Evolutionary conservation across 345 rosid genomes (phyloP), one percentile per base, ranked within the genome.

Genomic region (Turnera subulata): DNA sequence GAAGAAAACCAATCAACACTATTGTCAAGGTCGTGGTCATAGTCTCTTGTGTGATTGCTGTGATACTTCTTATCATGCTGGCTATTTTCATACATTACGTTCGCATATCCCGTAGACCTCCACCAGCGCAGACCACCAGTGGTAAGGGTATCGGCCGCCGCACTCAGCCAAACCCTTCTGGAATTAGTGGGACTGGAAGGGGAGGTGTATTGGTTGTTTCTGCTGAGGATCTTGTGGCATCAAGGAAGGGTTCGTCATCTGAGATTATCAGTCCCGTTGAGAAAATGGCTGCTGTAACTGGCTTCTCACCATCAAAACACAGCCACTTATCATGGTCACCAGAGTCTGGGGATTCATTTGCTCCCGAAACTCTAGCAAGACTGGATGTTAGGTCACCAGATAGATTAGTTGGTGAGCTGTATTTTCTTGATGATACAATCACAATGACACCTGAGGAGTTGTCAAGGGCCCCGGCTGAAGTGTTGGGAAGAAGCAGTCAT

Each of bases 381-480:
- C 78, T 93, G 67, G 97, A 93, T 71, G 96, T 86, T 32, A 73
- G 96, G 50, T 86, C 99, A 44, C 99, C 99, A 0, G 99, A 89
- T 67, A 77, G 81, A 63, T 80, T 93, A 66, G 89, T 81, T 14
- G 97, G 97, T 35, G 97, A 93, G 64, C 83, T 93, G 53, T 78
- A 86, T 58, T 93, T 93, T 81, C 94, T 93, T 29, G 96, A 93
- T 68, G 99, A 87, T 56, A 79, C 96, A 46, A 74, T 93, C 71
- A 75, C 75, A 57, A 59, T 93, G 77, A 85, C 99, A 17, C 97
- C 97, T 3, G 96, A 93, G 80, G 94, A 93, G 78, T 69, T 93
- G 46, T 85, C 99, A 18, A 82, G 85, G 71, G 99, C 99, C 17
- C 99, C 99, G 13, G 99, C 99, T 44, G 97, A 86, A 74, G 99